Base-by-base conservation (phyloP, 1,284 basidiomycete genomes). In the Laetiporus sulphureus region DNA sequence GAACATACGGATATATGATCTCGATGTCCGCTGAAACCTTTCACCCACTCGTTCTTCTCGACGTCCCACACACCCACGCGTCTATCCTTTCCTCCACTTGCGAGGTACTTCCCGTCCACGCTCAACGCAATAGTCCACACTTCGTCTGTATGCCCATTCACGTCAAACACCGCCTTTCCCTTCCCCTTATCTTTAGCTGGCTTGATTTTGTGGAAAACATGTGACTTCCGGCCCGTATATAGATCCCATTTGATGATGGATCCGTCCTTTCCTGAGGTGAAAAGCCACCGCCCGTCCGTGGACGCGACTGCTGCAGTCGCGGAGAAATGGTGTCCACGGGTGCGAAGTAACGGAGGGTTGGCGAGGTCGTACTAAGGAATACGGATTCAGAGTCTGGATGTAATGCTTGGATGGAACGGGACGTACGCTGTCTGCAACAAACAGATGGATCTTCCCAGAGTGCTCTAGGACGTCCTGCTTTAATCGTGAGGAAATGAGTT, bases 401-500 rank as follows among this genome's bases (percentile, higher is more conserved):
- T 15, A 8, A 33, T n/a, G n/a, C n/a, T n/a, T n/a, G 32, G 10
- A 34, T 5, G 7, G 4, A n/a, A 40, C 33, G 10, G 21, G 7
- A 65, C 77, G 47, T 55, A 88, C 86, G 4, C 69, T 70, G 41
- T 85, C 78, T 13, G 83, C 84, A 34, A 94, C 67, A 56, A 86
- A 88, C 25, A 87, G 61, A 62, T 92, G 87, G n/a, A 92, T 66
- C 60, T 85, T 91, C 36, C 89, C 90, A 7, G 84, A 79, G 56
- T 91, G 81, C 52, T 91, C 83, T 40, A 90, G 61, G 31, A 93
- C 90, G 66, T 95, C 92, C 60, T 91, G 83, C 60, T 91, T 89
- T 49, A 99, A 68, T 36, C 94, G 72, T 13, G 91, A 77, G 32
- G 91, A 89, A 48, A 99, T 91, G 51, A 96, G 75, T 49, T 97